Base-by-base conservation (phyloP, 495 filamentous ascomycete species). In the Neurospora sp. region DNA sequence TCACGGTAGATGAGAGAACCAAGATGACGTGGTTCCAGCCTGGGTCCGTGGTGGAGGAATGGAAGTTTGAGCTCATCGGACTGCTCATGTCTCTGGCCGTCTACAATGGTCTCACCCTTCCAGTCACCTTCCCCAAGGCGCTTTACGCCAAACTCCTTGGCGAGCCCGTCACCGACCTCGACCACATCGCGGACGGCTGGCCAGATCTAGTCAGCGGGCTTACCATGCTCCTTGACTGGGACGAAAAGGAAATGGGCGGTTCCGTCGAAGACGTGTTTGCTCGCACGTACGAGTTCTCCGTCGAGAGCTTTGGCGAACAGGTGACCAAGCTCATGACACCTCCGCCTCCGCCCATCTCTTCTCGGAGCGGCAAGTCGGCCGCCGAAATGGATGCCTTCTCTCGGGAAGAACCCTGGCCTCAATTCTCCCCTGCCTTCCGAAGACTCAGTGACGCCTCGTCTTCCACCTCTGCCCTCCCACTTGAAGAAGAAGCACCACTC, bases 91-190 rank as follows among this genome's bases (percentile, higher is more conserved):
- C 91, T 1, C 84, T 99, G 4, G 96, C 96, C n/a, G 86, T 98
- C 23, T 97, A 97, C 82, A 99, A 98, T 75, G 94, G 94, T 2
- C 85, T 97, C 23, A 97, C 93, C 0, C 84, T 99, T 2, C 95
- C 95, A 1, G 84, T 98, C 72, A 96, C 90, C 5, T 94, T 99
- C 74, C 96, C 96, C 7, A 88, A 87, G 69, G 90, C 90, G 0
- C 88, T 98, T 38, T 99, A 99, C 81, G 87, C 89, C 72, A 93
- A 93, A 75, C 85, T 98, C 3, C 86, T 97, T 14, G 90, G 88
- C 3, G 81, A 85, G 71, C 84, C 83, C 1, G 87, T 94, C 16
- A 91, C 88, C 59, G 85, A 90, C 70, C 81, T 93, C 16, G 86
- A 91, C 39, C 88, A 92, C 78, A 94, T 98, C 39, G 86, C 86